These are phyloP conservation scores for Saccharomyces jurei DNA, from an alignment of 805 yeast genomes.

Conservation along the genomic window DNA sequence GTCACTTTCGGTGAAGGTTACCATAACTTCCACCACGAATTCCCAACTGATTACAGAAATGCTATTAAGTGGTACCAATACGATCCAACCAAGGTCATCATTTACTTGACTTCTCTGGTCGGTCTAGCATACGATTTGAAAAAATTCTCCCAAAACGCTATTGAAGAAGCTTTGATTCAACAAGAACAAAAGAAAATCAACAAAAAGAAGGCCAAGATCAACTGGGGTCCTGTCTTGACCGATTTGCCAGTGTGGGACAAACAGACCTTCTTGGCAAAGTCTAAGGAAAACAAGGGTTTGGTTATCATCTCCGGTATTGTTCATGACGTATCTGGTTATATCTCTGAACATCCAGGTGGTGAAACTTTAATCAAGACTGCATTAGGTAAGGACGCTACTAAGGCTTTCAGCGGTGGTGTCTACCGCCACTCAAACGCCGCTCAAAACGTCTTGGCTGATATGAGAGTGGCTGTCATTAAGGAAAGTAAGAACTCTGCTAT, in stretches of 20 bases:
- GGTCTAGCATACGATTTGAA: conserved; percentile 70
- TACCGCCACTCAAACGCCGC: conserved; percentile 83
- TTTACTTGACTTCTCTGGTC: conserved; percentile 49
- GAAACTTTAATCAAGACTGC: conserved; percentile 62
- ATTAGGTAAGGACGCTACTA: conserved; percentile 73
- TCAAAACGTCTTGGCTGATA: conserved; percentile 68
- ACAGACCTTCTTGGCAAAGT: conserved; percentile 44
- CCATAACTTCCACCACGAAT: conserved; percentile 86
- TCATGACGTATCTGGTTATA: conserved; percentile 62
- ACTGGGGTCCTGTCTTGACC: conserved; percentile 68
- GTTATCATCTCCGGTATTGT: conserved; percentile 72
- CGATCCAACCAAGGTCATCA: conserved; percentile 69
- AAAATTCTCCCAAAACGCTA: conserved; percentile 70
- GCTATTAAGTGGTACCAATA: conserved; percentile 83
- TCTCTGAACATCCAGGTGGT: conserved; percentile 81
- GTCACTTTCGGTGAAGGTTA: conserved; percentile 87
- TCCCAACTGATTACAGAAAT: conserved; percentile 83
- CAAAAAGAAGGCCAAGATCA: conserved; percentile 48
- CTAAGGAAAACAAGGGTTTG: conserved; percentile 47
- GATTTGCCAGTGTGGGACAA: conserved; percentile 71
- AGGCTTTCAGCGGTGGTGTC: conserved; percentile 80
- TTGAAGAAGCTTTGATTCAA: conserved; percentile 73
- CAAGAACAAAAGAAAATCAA: conserved; percentile 77
- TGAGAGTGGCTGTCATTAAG: conserved; percentile 74
- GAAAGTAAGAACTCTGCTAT: conserved; percentile 53